A percentile compares a stretch with the other conserved stretches of the same genome.
Conservation (phyloP, 1,284 basidiomycete genomes). For the Rhodofomes roseus region DNA sequence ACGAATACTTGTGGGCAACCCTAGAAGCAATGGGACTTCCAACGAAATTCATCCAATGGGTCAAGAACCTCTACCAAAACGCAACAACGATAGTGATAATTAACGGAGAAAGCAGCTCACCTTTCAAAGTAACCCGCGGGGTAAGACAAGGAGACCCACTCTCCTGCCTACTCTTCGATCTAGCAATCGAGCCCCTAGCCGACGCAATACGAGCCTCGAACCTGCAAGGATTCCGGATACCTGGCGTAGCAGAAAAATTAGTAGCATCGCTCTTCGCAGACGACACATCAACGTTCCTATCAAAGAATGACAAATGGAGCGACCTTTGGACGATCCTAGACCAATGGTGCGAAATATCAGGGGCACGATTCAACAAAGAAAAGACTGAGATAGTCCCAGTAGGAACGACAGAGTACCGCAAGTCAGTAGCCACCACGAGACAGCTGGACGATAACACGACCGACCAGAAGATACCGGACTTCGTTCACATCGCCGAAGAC, state of each 20-base stretch:
- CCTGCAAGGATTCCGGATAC: no score
- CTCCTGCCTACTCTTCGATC: no score
- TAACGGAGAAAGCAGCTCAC: background rate
- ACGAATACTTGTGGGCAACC: constrained; percentile 26
- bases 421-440: background rate
- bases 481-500: constrained; percentile 18
- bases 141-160: no score
- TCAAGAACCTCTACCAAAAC: constrained; percentile 19
- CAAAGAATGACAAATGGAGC: background rate
- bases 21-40: constrained; percentile 20
- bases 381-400: constrained; percentile 5
- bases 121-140: no score
- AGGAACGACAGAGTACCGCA: background rate
- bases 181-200: no score
- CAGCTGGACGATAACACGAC: background rate
- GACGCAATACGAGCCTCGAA: no score
- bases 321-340: background rate
- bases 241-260: no score
- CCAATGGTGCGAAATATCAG: background rate
- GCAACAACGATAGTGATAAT: constrained; percentile 15
- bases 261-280: background rate
- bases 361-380: constrained; percentile 4
- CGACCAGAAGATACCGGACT: background rate
- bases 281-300: constrained; percentile 6
- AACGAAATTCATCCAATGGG: constrained; percentile 10